Evolutionary conservation across 257 asterid species (phyloP), one percentile per base, ranked within the genome.

Genomic region (Salvia rosmarinus): DNA sequence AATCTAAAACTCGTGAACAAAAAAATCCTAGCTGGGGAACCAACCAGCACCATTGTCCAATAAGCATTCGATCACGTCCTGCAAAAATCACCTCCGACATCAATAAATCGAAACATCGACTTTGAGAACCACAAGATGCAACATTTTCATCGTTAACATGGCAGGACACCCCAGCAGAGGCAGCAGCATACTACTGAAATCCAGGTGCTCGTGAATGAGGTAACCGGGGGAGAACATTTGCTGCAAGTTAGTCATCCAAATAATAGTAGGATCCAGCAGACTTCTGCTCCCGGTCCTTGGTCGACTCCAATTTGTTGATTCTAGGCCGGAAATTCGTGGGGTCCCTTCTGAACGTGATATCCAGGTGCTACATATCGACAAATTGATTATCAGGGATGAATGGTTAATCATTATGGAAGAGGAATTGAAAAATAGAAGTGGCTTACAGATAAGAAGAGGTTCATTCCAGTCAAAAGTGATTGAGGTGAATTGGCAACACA

Each of bases 201-300:
- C 68, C 44, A 23, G 70, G 59, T 64, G 66, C 62, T 70, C 54
- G 76, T 42, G 16, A 40, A 71, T 51, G 74, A 28, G 46, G 65
- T 20, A 23, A 73, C 49, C 49, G 47, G 44, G 71, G 72, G 60
- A 62, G 71, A 60, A 57, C 17, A 21, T 61, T 51, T 21, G 16
- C 19, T 65, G 63, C 54, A n/a, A 46, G 71, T 21, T 78, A 95
- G 79, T 91, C 98, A 67, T 95, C 99, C 79, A 95, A 85, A 73
- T 91, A 91, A 65, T 95, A 95, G 64, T 91, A 95, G 23, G 99
- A 86, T 66, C 98, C 99, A 34, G 99, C 99, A 76, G 65, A 0
- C 80, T 95, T 95, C 83, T 95, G 99, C 87, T 95, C 99, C 77
- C 96, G 78, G 85, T 95, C 99, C 88, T 89, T 91, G 75, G 97